phyloP scores from a whole-genome alignment of 305 asterid genomes.

The Fraxinus floribunda region DNA sequence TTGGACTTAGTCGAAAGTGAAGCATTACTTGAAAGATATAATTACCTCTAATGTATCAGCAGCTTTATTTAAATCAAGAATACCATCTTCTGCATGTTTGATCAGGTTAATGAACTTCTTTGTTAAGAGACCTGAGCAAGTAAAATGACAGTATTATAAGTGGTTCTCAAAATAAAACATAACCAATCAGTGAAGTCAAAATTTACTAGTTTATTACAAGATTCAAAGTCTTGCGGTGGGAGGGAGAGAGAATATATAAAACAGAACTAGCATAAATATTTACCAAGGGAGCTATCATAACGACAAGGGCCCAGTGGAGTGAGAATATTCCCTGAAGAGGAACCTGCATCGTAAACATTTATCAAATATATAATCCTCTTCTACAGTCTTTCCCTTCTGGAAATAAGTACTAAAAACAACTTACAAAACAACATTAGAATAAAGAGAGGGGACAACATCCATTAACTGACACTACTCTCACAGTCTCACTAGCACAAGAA shows the following conservation, averaged over 20 bases:
- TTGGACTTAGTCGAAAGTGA: slow-evolving; percentile 18
- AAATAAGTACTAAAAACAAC: too few relatives aligned
- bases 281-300: slow-evolving; percentile 94
- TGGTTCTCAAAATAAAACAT: slow-evolving; percentile 9
- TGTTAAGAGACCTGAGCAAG: slow-evolving; percentile 72
- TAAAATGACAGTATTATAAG: not conserved
- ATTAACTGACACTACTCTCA: too few relatives aligned
- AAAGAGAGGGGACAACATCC: too few relatives aligned
- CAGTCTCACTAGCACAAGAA: not conserved
- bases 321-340: slow-evolving; percentile 75
- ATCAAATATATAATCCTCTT: slow-evolving; percentile 6
- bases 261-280: slow-evolving; percentile 9
- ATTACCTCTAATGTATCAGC: slow-evolving; percentile 44
- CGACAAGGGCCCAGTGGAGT: slow-evolving; percentile 92
- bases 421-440: too few relatives aligned
- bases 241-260: not conserved
- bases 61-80: slow-evolving; percentile 72
- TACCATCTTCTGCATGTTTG: slow-evolving; percentile 86
- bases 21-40: slow-evolving; percentile 18
- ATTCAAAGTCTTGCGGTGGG: not conserved
- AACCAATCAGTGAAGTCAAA: slow-evolving; percentile 3
- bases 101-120: slow-evolving; percentile 87
- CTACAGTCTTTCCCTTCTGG: too few relatives aligned
- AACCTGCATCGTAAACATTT: slow-evolving; percentile 51
- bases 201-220: not conserved